Base-by-base conservation (phyloP, 78 protist species). In the Diacronema lutheri region DNA sequence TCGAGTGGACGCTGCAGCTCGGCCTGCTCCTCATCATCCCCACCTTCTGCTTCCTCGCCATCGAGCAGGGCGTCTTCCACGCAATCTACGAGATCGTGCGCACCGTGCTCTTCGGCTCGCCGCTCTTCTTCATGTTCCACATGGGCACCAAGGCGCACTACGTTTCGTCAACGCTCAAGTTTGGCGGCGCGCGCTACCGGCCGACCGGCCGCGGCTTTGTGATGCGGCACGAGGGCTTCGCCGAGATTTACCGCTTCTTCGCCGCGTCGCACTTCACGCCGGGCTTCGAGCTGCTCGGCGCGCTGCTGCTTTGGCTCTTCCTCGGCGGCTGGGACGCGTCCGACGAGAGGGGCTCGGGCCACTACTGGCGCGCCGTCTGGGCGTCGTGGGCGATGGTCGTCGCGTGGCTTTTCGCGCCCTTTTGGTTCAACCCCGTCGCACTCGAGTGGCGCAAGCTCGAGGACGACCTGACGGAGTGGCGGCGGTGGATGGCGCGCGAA, bases 201-300 rank as follows among this genome's bases (percentile, higher is more conserved):
- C 79, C 87, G 31, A 83, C 87, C 6, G 87, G 87, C 21, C 87
- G 87, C 25, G 87, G 87, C 33, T 83, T 83, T 56, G 87, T 83
- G 41, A 65, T 69, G 79, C 62, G n/a, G 16, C 87, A 83, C 58
- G 73, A 60, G 44, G 29, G n/a, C 23, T 83, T 83, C 65, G 87
- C 79, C 4, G 87, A 83, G 40, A 55, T 65, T 57, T 83, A n/a
- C 50, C 65, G 85, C 58, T 56, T 61, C 72, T 81, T n/a, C 55
- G 31, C 69, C 31, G 71, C 16, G 6, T 83, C 87, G n/a, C 87
- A 83, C 79, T 66, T 83, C 31, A 35, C 37, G 56, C 40, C n/a
- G 21, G 84, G 35, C 13, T 60, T 66, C 64, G 87, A 83, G 79
- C 31, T 83, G 58, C 50, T 83, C 37, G 35, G 46, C 38, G 77